Base-by-base conservation (phyloP, 2,329 filamentous ascomycete genomes). In the Emydomyces testavorans region DNA sequence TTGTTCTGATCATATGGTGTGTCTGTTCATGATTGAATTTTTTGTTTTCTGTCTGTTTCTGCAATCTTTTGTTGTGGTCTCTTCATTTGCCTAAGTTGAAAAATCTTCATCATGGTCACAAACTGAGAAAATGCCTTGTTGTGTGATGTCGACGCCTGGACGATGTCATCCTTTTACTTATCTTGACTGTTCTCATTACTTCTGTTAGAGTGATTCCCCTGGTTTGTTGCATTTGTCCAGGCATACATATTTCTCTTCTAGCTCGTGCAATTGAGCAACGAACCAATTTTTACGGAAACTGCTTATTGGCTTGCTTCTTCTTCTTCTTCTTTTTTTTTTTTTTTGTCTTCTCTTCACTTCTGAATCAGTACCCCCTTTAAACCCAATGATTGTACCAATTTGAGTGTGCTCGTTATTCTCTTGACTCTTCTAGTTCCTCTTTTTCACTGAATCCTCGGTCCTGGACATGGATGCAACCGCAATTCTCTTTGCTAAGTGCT, bases 291-390 rank as follows among this genome's bases (percentile, higher is more conserved):
- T 24, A 20, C 46, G 32, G 20, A 39, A 39, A 35, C 20, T 24
- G 23, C 35, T 36, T 42, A 41, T 41, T 48, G 6, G 31, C 18
- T 10, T 18, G 21, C 10, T 39, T 15, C 38, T 43, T 31, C 47
- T 49, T 41, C 43, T 52, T 36, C 39, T 50, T 54, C 39, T 42
- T 50, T 48, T 43, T 50, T 38, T 49, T 45, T 53, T 44, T 50
- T 32, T 48, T 43, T 50, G 36, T 49, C 45, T 53, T 44, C 49
- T 32, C 51, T 51, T 20, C 46, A 32, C 39, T 48, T 29, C 32
- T 37, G 24, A 42, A 29, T 20, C 15, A 20, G 10, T 18, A 16
- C 26, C 23, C 8, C 7, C 6, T 7, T 7, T 11, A 38, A 3
- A 6, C 7, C 16, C 29, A 11, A 8, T 21, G 35, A 20, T 38